These are phyloP conservation scores for Symbiodinium natans DNA, from an alignment of 73 alveolate species.

Conservation along the genomic window DNA sequence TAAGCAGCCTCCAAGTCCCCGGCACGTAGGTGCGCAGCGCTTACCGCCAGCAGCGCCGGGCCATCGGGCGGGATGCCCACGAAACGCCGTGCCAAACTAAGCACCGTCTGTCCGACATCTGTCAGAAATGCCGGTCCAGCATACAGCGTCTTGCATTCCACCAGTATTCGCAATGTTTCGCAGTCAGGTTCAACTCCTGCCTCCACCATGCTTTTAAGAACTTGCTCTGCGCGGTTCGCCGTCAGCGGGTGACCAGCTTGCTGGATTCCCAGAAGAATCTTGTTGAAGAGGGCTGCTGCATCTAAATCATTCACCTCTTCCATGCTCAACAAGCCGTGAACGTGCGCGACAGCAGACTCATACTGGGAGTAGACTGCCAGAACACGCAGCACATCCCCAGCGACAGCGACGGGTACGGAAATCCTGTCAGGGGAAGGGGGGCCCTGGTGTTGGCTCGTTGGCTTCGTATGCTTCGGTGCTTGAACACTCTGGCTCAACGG, in stretches of 20 bases:
- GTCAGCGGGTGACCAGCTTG: neutral
- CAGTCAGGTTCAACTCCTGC: neutral
- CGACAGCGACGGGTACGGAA: neutral
- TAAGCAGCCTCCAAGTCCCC: slow-evolving; percentile 77
- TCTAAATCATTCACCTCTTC: neutral
- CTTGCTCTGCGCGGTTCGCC: neutral
- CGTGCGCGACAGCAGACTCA: neutral
- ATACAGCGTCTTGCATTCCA: slow-evolving; percentile 32
- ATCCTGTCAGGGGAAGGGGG: neutral
- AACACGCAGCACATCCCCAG: neutral
- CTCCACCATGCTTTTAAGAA: neutral
- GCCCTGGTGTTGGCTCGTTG: too few relatives aligned
- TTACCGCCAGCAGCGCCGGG: slow-evolving; percentile 23
- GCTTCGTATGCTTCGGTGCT: too few relatives aligned
- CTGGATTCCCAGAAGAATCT: neutral
- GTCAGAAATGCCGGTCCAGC: slow-evolving; percentile 70
- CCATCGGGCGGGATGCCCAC: slow-evolving; percentile 2
- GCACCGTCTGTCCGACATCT: slow-evolving; percentile 39
- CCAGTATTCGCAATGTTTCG: slow-evolving; percentile 43
- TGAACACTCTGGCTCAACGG: too few relatives aligned
- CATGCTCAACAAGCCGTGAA: neutral
- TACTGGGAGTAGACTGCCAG: neutral
- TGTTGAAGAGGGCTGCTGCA: neutral
- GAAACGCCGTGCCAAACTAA: slow-evolving; percentile 13
- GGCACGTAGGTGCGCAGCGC: slow-evolving; percentile 32